Evolutionary conservation across 2,329 filamentous ascomycete genomes (phyloP), one percentile per base, ranked within the genome.

Genomic region (Botrytis galanthina): DNA sequence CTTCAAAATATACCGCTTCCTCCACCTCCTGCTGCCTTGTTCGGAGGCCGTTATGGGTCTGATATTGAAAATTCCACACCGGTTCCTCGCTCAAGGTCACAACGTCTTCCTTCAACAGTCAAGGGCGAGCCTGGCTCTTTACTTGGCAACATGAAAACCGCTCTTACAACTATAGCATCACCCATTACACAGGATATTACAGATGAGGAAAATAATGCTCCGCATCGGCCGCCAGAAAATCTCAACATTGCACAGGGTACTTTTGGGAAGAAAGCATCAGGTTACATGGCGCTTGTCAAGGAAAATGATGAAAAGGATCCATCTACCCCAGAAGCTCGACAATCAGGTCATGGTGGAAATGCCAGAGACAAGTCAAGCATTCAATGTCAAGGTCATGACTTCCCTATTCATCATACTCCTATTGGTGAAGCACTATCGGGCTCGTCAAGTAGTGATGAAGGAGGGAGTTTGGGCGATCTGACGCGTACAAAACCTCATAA

Each of bases 11-110:
- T 76, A 12, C 75, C 77, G 29, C 42, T 73, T 39, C 73, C 68
- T 3, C 75, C 77, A 54, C 75, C 71, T 22, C 74, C 70, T 60
- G 74, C 68, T n/a, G 69, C 71, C 4, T 35, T 73, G n/a, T 42
- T 72, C 10, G 35, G 51, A 54, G 69, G 57, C 9, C 61, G 73
- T 18, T 71, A 71, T 37, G 59, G 51, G 32, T 54, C 66, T 26
- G 59, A 71, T 70, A 10, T 9, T 3, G 57, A 73, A 3, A 66
- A 73, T 51, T 60, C 51, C 16, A 74, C 61, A 46, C 70, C 62
- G 10, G 57, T 62, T 35, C 69, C 69, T 57, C 32, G 32, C 37
- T 68, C 69, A 51, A 66, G 44, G 62, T 62, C 60, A 67, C 71
- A 73, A 44, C 63, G 61, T 54, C 63, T 68, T 9, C 29, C 54